A percentile compares a stretch with the other conserved stretches of the same genome.
These are phyloP conservation scores for Colletotrichum incanum DNA, from an alignment of 2,329 filamentous ascomycete genomes.

Conservation along the genomic window DNA sequence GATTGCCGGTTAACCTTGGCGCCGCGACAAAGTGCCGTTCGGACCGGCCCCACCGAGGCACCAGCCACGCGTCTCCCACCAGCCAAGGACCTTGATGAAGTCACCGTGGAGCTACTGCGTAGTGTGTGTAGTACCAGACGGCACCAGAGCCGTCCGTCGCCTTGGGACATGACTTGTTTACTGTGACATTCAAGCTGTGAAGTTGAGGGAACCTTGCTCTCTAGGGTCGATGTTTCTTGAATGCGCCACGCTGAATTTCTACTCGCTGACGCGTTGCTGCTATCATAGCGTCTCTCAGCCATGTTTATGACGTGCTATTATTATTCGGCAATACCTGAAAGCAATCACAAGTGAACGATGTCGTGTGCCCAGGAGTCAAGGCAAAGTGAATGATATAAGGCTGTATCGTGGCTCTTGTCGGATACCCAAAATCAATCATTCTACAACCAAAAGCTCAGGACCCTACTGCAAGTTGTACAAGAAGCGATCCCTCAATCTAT, in stretches of 20 bases:
- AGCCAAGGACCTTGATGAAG: constrained; percentile 36
- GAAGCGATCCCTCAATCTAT: not conserved
- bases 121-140: not conserved
- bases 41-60: constrained; percentile 11
- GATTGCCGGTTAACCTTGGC: constrained; percentile 35
- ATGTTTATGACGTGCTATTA: constrained; percentile 26
- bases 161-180: not conserved
- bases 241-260: constrained; percentile 13
- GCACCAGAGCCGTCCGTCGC: constrained; percentile 12
- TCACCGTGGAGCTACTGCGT: constrained; percentile 30
- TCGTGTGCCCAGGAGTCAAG: constrained; percentile 29
- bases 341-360: not conserved
- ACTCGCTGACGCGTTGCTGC: constrained; percentile 29
- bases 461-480: not conserved
- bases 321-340: not conserved
- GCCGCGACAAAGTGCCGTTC: constrained; percentile 18
- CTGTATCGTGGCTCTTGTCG: not conserved
- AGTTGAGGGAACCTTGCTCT: constrained; percentile 15
- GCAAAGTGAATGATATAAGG: not conserved
- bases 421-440: not conserved
- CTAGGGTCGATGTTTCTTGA: not conserved
- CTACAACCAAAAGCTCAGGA: not conserved
- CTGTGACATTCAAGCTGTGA: not conserved
- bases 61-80: constrained; percentile 30
- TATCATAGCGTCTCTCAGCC: constrained; percentile 27